Percentiles rank a stretch among this genome's conserved stretches.
Evolutionary conservation across 164 flowering plant genomes (phyloP).

Genomic region (Tinospora cordifolia): DNA sequence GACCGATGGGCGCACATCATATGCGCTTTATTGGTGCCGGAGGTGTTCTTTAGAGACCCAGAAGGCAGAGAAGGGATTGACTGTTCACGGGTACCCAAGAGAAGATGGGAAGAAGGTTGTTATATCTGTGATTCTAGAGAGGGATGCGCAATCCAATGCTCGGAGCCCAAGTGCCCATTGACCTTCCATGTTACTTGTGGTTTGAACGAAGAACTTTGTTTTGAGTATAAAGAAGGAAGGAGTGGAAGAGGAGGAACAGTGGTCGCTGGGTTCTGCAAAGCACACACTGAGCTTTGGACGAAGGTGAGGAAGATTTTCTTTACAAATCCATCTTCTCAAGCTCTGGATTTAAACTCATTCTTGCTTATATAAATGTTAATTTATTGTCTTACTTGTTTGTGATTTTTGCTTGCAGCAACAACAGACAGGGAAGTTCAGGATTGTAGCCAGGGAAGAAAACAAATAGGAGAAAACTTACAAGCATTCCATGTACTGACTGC

Average conservation of each 20-base stretch:
- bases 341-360: neutral
- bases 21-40: slow-evolving; percentile 73
- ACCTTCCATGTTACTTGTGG: slow-evolving; percentile 84
- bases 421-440: slow-evolving; percentile 80
- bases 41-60: slow-evolving; percentile 66
- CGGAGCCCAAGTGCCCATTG: slow-evolving; percentile 67
- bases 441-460: slow-evolving; percentile 60
- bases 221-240: slow-evolving; percentile 68
- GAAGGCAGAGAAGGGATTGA: slow-evolving; percentile 66
- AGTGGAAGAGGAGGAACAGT: slow-evolving; percentile 28
- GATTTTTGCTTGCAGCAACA: slow-evolving; percentile 59
- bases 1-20: slow-evolving; percentile 74
- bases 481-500: neutral
- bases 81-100: slow-evolving; percentile 42
- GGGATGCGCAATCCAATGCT: slow-evolving; percentile 75
- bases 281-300: slow-evolving; percentile 67
- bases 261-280: slow-evolving; percentile 79
- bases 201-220: slow-evolving; percentile 59
- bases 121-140: slow-evolving; percentile 42
- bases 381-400: neutral
- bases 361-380: neutral
- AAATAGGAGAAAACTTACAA: slow-evolving; percentile 6
- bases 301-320: slow-evolving; percentile 36
- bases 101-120: slow-evolving; percentile 52
- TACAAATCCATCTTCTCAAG: neutral